phyloP scores from a whole-genome alignment of 2,329 filamentous ascomycete genomes.

The Arthrobotrys pseudoclavata region DNA sequence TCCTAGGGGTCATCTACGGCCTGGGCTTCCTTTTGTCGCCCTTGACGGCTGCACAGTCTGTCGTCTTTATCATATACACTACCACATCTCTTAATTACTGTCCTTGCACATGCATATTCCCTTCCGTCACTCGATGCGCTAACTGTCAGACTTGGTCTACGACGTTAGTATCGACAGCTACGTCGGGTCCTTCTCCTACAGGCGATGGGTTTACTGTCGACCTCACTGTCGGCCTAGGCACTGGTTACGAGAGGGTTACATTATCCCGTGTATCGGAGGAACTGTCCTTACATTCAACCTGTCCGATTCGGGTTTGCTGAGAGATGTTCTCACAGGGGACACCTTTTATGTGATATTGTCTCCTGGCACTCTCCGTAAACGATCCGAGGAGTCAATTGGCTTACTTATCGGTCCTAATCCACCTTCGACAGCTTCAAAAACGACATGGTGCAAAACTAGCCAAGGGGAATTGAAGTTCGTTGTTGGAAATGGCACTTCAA shows the following conservation, averaged over 20 bases:
- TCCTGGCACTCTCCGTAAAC: constrained; percentile 31
- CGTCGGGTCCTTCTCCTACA: constrained; percentile 25
- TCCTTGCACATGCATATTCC: constrained; percentile 37
- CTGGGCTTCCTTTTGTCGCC: constrained; percentile 4
- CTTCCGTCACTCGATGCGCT: constrained; percentile 13
- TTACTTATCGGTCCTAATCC: constrained; percentile 41
- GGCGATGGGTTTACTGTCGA: constrained; percentile 37
- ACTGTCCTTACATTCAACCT: constrained; percentile 34
- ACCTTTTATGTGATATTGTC: constrained; percentile 47
- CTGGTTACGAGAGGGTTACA: constrained; percentile 35
- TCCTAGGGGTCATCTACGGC: neutral
- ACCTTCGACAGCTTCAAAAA: constrained; percentile 14
- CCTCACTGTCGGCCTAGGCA: constrained; percentile 36
- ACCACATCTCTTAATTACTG: constrained; percentile 37
- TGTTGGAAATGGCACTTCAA: constrained; percentile 23
- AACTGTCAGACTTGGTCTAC: constrained; percentile 36
- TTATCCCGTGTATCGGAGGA: constrained; percentile 52
- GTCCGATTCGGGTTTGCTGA: constrained; percentile 21
- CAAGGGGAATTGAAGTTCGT: constrained; percentile 29
- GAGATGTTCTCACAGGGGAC: constrained; percentile 39
- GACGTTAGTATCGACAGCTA: constrained; percentile 14
- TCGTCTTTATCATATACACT: constrained; percentile 28
- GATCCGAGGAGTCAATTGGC: constrained; percentile 44
- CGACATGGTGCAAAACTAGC: constrained; percentile 24
- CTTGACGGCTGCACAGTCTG: constrained; percentile 3